A percentile compares a stretch with the other conserved stretches of the same genome.
Conservation (phyloP, 331 rosid genomes). For the Ulmus americana region DNA sequence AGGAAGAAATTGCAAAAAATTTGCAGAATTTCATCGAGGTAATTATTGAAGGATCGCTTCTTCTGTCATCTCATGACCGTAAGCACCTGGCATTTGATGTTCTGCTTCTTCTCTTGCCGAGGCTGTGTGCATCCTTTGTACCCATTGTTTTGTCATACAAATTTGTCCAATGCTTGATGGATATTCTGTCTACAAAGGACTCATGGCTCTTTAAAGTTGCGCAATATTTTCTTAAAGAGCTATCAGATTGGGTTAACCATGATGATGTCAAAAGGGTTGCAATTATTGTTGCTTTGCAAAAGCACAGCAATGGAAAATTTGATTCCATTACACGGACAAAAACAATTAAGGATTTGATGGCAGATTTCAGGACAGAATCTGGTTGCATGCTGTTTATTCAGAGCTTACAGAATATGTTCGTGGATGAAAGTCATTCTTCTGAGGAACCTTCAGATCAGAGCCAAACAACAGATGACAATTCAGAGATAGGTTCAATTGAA, state of each 20-base stretch:
- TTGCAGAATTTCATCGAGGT: slow-evolving; percentile 63
- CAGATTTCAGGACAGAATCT: slow-evolving; percentile 68
- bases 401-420: slow-evolving; percentile 64
- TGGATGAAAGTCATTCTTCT: slow-evolving; percentile 63
- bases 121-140: slow-evolving; percentile 67
- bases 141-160: slow-evolving; percentile 63
- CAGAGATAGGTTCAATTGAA: slow-evolving; percentile 79
- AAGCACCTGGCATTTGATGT: slow-evolving; percentile 79
- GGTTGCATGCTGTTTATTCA: slow-evolving; percentile 87
- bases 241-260: slow-evolving; percentile 67
- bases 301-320: slow-evolving; percentile 82
- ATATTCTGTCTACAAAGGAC: slow-evolving; percentile 62
- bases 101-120: slow-evolving; percentile 64
- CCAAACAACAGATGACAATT: slow-evolving; percentile 94
- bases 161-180: slow-evolving; percentile 83
- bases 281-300: slow-evolving; percentile 81
- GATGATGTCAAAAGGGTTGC: slow-evolving; percentile 80
- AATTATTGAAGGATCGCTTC: slow-evolving; percentile 83
- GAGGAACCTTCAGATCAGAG: slow-evolving; percentile 99
- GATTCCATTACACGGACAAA: slow-evolving; percentile 63
- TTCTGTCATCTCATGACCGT: slow-evolving; percentile 91
- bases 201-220: slow-evolving; percentile 85
- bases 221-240: slow-evolving; percentile 58
- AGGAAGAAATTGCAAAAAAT: slow-evolving; percentile 62
- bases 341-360: slow-evolving; percentile 68